Conservation (phyloP, 345 rosid genomes). For the Gynandropsis gynandra region DNA sequence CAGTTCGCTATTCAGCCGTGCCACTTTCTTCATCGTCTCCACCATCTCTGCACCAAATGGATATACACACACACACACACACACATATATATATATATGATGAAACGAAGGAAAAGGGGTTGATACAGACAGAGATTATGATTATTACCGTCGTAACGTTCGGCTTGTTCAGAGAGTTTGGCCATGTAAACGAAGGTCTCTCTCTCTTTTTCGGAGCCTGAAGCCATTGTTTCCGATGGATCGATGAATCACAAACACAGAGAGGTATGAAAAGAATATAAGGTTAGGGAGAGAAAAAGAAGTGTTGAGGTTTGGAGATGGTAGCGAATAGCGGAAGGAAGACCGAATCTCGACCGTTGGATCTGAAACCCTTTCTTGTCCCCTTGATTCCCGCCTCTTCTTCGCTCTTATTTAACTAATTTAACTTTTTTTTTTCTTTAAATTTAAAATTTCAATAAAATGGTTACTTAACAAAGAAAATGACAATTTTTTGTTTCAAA, state of each 20-base stretch:
- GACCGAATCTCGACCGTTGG: conserved; percentile 59
- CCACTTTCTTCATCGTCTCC: conserved; percentile 67
- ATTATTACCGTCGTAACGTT: conserved; percentile 2
- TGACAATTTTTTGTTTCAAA: no score
- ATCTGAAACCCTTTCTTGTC: conserved; percentile 19
- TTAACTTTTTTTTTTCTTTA: conserved; percentile 18
- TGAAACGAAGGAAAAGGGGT: no score
- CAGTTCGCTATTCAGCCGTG: conserved; percentile 55
- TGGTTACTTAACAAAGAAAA: background rate
- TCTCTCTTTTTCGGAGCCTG: conserved; percentile 61
- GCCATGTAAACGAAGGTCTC: conserved; percentile 7
- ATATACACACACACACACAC: background rate
- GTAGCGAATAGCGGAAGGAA: conserved; percentile 32
- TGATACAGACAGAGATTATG: background rate
- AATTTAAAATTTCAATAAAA: background rate
- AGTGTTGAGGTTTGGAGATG: conserved; percentile 19
- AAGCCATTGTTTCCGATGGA: conserved; percentile 32
- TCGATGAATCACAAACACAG: conserved; percentile 14
- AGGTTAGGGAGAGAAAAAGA: conserved; percentile 12
- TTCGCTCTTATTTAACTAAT: conserved; percentile 10
- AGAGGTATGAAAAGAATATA: background rate
- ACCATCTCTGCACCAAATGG: conserved; percentile 52
- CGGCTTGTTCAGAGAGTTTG: conserved; percentile 5
- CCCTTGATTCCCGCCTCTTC: conserved; percentile 19
- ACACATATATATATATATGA: no score